Conservation (phyloP, 2,329 filamentous ascomycete species). For the Cadophora malorum region DNA sequence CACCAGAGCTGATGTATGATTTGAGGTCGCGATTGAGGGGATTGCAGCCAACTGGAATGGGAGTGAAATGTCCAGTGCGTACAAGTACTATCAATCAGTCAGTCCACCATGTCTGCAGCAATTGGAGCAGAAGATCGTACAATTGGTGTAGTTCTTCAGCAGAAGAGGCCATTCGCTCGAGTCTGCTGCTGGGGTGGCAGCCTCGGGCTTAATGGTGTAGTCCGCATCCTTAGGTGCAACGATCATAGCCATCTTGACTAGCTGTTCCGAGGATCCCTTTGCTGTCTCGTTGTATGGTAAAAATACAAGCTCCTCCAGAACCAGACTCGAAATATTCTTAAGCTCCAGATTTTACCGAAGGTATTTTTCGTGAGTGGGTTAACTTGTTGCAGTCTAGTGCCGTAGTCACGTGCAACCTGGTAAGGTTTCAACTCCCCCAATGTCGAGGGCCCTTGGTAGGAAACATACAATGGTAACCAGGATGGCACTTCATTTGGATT, state of each 20-base stretch:
- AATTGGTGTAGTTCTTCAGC: conserved; percentile 93
- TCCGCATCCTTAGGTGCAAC: conserved; percentile 65
- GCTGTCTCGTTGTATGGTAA: conserved; percentile 21
- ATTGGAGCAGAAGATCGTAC: conserved; percentile 58
- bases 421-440: neutral
- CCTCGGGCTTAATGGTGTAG: conserved; percentile 92
- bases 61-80: conserved; percentile 94
- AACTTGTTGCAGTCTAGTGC: neutral
- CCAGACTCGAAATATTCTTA: conserved; percentile 28
- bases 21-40: conserved; percentile 95
- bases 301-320: conserved; percentile 20
- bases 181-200: conserved; percentile 76
- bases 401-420: neutral
- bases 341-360: conserved; percentile 24
- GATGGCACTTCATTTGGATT: no score
- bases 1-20: conserved; percentile 94
- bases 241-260: conserved; percentile 54
- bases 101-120: conserved; percentile 13
- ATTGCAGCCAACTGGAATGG: conserved; percentile 90
- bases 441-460: neutral
- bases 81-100: conserved; percentile 71
- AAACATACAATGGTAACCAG: neutral
- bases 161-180: conserved; percentile 92
- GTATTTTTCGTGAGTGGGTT: conserved; percentile 16
- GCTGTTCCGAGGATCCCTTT: conserved; percentile 26